Conservation (phyloP, 768 basidiomycete species). For the Termitomyces sp. region DNA sequence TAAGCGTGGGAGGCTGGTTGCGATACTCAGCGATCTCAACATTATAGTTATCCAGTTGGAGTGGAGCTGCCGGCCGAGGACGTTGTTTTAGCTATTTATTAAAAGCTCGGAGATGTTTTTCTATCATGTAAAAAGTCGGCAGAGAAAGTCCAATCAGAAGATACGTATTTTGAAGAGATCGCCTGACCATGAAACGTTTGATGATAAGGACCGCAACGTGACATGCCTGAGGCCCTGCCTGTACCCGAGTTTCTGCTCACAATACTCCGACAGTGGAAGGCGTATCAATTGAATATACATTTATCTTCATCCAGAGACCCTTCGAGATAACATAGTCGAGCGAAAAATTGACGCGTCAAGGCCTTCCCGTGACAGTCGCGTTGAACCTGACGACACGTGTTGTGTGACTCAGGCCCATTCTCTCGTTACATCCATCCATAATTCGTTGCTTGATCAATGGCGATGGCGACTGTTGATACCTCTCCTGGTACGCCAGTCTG, state of each 20-base stretch:
- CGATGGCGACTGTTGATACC: conserved; percentile 9
- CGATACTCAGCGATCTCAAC: background rate
- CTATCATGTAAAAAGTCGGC: too few relatives aligned
- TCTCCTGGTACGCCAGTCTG: conserved; percentile 11
- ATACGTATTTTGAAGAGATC: background rate
- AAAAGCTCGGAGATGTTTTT: background rate
- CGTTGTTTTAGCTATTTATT: background rate
- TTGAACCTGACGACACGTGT: background rate
- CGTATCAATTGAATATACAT: background rate
- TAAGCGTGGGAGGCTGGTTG: background rate
- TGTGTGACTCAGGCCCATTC: background rate
- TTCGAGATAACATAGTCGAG: background rate
- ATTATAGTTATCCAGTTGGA: background rate
- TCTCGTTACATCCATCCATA: background rate
- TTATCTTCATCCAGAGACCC: background rate
- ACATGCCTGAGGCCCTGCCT: background rate
- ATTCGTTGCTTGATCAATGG: conserved; percentile 4
- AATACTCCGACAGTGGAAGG: background rate
- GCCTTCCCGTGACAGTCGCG: background rate
- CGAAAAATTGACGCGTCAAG: background rate
- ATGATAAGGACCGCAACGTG: background rate
- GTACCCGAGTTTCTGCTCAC: background rate
- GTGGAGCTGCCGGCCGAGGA: background rate
- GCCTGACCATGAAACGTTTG: background rate
- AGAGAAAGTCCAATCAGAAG: background rate